These are phyloP conservation scores for Raphanus hybrid DNA, from an alignment of 441 rosid genomes.

Conservation along the genomic window DNA sequence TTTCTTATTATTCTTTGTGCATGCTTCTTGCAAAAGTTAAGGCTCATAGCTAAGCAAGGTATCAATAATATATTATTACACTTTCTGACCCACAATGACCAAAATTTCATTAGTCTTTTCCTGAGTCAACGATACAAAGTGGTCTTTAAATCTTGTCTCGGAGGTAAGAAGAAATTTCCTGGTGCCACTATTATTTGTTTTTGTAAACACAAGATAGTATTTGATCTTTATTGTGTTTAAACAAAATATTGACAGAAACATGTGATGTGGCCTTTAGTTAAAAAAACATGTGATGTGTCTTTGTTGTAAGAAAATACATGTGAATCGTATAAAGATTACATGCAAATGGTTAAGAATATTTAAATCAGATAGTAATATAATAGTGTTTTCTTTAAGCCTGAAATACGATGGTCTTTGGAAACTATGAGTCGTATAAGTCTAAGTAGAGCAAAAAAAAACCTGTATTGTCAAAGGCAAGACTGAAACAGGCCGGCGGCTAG, in stretches of 20 bases:
- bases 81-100: constrained; percentile 14
- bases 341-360: not conserved
- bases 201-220: constrained; percentile 6
- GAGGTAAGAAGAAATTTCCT: constrained; percentile 27
- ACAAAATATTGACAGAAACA: not conserved
- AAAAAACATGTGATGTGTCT: not conserved
- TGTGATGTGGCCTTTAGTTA: not conserved
- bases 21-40: not conserved
- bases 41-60: not conserved
- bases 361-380: not conserved
- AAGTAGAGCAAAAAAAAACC: not conserved
- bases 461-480: not conserved
- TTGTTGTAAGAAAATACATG: constrained; percentile 1
- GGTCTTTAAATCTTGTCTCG: constrained; percentile 16
- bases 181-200: constrained; percentile 7
- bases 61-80: constrained; percentile 1
- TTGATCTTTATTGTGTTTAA: not conserved
- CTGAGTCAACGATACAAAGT: constrained; percentile 29
- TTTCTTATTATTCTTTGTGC: not conserved
- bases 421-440: not conserved
- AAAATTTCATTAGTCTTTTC: constrained; percentile 24
- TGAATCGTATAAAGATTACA: constrained; percentile 5
- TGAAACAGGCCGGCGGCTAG: constrained; percentile 20
- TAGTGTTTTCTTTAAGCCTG: not conserved
- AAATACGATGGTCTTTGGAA: not conserved